Base-by-base conservation (phyloP, 352 stramenopile species). In the Pythium monospermum region DNA sequence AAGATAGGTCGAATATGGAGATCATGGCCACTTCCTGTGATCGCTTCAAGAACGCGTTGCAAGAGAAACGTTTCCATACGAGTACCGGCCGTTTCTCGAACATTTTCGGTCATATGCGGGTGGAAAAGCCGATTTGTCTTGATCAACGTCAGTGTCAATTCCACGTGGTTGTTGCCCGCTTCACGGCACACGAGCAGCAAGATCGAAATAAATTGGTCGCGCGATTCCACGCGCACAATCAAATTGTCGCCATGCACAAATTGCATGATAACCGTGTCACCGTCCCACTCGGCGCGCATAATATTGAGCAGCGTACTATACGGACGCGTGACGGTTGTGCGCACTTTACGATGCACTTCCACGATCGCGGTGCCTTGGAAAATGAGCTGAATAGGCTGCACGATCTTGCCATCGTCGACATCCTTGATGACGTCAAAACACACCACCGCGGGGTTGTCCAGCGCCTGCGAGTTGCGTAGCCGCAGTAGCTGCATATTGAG, bases 391-490 rank as follows among this genome's bases (percentile, higher is more conserved):
- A 84, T 82, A n/a, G 68, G 59, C 38, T 76, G 66, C 49, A 66
- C 73, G 25, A 65, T 71, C 41, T 59, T 76, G 13, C 38, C 53
- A 12, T 66, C 70, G 27, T 76, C 66, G 25, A 59, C 60, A 1
- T 40, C 49, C 44, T 83, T 87, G 38, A 71, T 66, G 10, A 86
- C 79, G 27, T 90, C 79, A 22, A 90, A 90, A 49, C 76, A 73
- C 31, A 79, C 74, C 12, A 83, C 54, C 4, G 79, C 71, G 1
- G 79, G 66, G 23, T 69, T 73, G 46, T 85, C 67, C 21, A 90
- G 42, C 22, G 77, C 37, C 53, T 84, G 71, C 15, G 64, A 66
- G 57, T 86, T 82, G 30, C 64, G 71, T n/a, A 83, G 66, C 15
- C 74, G 70, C 18, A 90, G 61, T 11, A 86, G 60, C 31, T 83